Percentiles rank a stretch among this genome's conserved stretches.
These are phyloP conservation scores for Sporothrix pseudoabietina DNA, from an alignment of 2,329 filamentous ascomycete genomes.

Conservation along the genomic window DNA sequence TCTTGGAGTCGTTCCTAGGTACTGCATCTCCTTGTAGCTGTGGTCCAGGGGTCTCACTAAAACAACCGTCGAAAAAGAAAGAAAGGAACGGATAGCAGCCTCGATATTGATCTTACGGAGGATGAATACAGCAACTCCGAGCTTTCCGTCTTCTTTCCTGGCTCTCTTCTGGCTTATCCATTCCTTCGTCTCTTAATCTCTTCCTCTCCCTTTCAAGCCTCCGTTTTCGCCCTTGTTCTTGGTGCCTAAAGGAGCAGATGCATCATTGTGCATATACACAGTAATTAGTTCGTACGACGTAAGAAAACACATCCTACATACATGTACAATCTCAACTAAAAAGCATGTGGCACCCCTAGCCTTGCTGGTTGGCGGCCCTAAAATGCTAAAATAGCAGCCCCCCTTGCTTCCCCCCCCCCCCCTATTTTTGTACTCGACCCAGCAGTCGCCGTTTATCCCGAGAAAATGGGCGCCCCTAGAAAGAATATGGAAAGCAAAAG, in stretches of 20 bases:
- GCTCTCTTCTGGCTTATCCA: background rate
- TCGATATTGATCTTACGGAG: constrained; percentile 13
- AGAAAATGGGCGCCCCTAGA: background rate
- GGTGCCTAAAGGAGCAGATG: background rate
- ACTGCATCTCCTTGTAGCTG: background rate
- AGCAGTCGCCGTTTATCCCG: background rate
- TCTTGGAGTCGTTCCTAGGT: background rate
- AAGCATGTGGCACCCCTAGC: background rate
- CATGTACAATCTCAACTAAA: background rate
- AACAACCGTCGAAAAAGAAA: background rate
- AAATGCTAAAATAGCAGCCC: background rate
- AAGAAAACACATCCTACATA: background rate
- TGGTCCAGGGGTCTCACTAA: background rate
- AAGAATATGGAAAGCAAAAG: constrained; percentile 17
- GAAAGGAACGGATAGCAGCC: background rate
- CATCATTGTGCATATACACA: no score
- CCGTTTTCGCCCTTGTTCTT: background rate
- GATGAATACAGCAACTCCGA: constrained; percentile 11
- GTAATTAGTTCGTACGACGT: no score
- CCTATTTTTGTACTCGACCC: background rate
- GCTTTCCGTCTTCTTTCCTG: background rate
- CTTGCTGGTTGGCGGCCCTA: background rate
- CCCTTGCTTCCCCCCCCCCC: background rate
- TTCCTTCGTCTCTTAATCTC: background rate
- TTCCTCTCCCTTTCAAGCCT: background rate